A percentile compares a stretch with the other conserved stretches of the same genome.
Conservation (phyloP, 352 stramenopile species). For the Albugo laibachii region DNA sequence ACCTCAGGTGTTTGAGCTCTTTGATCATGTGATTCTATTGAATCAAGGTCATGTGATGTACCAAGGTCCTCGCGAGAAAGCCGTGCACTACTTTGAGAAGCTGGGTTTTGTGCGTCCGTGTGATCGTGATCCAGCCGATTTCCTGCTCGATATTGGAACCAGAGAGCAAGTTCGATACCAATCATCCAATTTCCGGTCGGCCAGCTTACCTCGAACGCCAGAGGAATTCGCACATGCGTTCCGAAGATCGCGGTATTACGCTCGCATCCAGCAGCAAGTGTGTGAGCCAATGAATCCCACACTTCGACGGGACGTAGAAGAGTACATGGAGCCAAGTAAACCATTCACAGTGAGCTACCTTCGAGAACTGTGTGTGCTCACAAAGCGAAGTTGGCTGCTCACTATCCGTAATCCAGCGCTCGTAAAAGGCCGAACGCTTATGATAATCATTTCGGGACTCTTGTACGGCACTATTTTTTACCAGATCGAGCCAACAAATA, state of each 20-base stretch:
- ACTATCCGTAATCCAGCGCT: conserved; percentile 24
- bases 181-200: not conserved
- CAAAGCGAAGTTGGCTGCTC: conserved; percentile 46
- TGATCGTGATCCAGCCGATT: conserved; percentile 19
- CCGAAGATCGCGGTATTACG: conserved; percentile 3
- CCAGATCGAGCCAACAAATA: conserved; percentile 16
- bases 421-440: conserved; percentile 11
- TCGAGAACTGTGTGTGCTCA: conserved; percentile 10
- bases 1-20: conserved; percentile 24
- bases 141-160: conserved; percentile 21
- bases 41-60: conserved; percentile 22
- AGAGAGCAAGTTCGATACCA: conserved; percentile 22
- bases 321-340: conserved; percentile 45
- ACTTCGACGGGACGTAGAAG: conserved; percentile 18
- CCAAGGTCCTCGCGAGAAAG: conserved; percentile 22
- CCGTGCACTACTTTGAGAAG: conserved; percentile 48
- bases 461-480: conserved; percentile 27
- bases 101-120: conserved; percentile 31
- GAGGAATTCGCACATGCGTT: conserved; percentile 10
- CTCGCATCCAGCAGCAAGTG: not conserved
- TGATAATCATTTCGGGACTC: conserved; percentile 24
- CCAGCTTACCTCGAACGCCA: conserved; percentile 1
- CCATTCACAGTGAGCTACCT: conserved; percentile 16
- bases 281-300: conserved; percentile 2
- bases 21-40: conserved; percentile 29